Base-by-base conservation (phyloP, 345 rosid genomes). In the Populus pruinosa region DNA sequence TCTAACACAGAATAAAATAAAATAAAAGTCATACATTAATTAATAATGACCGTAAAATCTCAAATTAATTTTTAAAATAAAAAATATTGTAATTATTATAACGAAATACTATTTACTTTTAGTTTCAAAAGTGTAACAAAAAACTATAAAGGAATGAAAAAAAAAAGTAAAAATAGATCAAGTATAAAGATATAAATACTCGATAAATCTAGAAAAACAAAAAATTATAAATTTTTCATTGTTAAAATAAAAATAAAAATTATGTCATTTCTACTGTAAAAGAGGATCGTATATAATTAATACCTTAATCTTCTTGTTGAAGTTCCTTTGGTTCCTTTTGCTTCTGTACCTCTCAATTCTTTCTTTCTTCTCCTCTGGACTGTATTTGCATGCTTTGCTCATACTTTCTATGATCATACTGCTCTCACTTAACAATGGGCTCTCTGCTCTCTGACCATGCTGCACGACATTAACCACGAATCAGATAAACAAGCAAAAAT, bases 251-350 rank as follows among this genome's bases (percentile, higher is more conserved):
- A 41, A 41, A 10, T 10, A 29, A 29, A 2, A 43, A 43, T 11
- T 43, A 43, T 43, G 12, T 43, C 13, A 43, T 11, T 11, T 43
- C 14, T 43, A 43, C 14, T 11, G 47, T 43, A 33, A 33, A 33
- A 33, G 36, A 33, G 36, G 36, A 4, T 33, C 36, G 47, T 38
- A 2, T 47, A 9, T 25, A 55, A 44, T 25, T 17, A 56, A 61
- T 67, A 93, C 99, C 99, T 96, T 93, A 78, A 96, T 96, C 74
- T 93, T 96, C 90, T 92, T 96, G 90, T 86, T 93, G 96, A 96
- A 96, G 76, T 96, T 93, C 79, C 99, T 86, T 69, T 86, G 92
- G 67, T 83, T 88, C 84, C 93, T 92, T 85, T 96, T 96, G 89
- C 77, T 89, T 83, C 88, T 87, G 75, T 96, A 96, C 81, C 96